Percentiles rank a stretch among this genome's conserved stretches.
These are phyloP conservation scores for Beauveria pseudobassiana DNA, from an alignment of 2,329 filamentous ascomycete genomes.

Conservation along the genomic window DNA sequence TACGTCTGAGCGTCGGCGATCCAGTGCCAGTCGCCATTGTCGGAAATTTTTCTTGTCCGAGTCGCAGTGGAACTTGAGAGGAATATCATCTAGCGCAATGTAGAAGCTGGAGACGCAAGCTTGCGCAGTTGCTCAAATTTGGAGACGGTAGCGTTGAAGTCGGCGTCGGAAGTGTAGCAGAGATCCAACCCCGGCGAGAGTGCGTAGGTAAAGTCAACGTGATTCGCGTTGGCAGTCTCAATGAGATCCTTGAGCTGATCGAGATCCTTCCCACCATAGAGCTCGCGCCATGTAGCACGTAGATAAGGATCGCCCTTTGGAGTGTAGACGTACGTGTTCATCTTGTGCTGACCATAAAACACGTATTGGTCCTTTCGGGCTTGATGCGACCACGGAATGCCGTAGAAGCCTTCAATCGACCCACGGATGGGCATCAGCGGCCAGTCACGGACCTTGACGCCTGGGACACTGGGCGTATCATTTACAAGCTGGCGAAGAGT, in stretches of 20 bases:
- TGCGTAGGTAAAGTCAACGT: constrained; percentile 14
- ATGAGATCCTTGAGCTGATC: constrained; percentile 13
- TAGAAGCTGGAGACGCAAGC: constrained; percentile 15
- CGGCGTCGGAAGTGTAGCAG: constrained; percentile 14
- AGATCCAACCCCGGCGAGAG: constrained; percentile 14
- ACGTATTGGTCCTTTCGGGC: constrained; percentile 15
- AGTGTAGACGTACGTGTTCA: constrained; percentile 15
- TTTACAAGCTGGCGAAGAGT: constrained; percentile 13
- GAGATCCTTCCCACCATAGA: constrained; percentile 12
- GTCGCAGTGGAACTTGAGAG: constrained; percentile 13
- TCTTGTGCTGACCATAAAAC: constrained; percentile 15
- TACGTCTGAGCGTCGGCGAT: constrained; percentile 11
- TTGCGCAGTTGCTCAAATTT: constrained; percentile 14
- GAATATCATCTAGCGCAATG: constrained; percentile 14
- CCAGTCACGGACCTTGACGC: constrained; percentile 14
- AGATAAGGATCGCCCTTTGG: constrained; percentile 12
- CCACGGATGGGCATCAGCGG: constrained; percentile 15
- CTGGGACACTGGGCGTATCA: background rate
- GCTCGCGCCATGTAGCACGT: constrained; percentile 11
- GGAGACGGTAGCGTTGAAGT: constrained; percentile 13
- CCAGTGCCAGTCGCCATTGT: constrained; percentile 5
- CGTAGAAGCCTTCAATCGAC: constrained; percentile 16
- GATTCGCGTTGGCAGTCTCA: constrained; percentile 14
- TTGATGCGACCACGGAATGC: constrained; percentile 15
- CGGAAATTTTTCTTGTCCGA: constrained; percentile 6